Evolutionary conservation across 2,329 filamentous ascomycete species (phyloP), one percentile per base, ranked within the genome.

Genomic region (Stachybotrys echinatus): DNA sequence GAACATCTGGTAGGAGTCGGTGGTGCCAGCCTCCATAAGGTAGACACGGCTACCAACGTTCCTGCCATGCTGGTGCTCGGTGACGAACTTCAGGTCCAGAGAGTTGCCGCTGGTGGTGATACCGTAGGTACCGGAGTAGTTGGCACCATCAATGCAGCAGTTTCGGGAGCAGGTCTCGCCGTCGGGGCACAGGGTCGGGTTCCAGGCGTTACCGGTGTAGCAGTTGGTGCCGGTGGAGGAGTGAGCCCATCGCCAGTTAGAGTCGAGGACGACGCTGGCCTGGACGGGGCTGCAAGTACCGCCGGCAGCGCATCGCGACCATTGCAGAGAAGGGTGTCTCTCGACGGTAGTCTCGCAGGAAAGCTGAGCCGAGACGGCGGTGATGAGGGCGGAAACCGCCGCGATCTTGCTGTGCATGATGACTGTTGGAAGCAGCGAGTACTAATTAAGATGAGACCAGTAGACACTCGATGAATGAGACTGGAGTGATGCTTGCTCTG

Each of bases 1-100:
- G 69, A 87, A 81, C 59, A 77, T 74, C 67, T 85, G 69, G 65
- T 88, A 88, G 51, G 76, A 76, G 55, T 69, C 73, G 42, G 81
- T 76, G 48, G 72, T 37, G 40, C 17, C 40, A 43, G 40, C 69
- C 54, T 76, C 75, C 71, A 87, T 77, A 52, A 87, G 73, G 65
- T 85, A 88, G 39, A 83, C 66, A 55, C 84, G 77, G 43, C 79
- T 67, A 39, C 73, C 73, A 49, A 76, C 58, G 61, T 76, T 76
- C 56, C 63, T 68, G 19, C 61, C 64, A 64, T 69, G 70, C 45
- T 56, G 54, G 61, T 71, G 68, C 58, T 75, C 71, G 54, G 77
- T 81, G 55, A 81, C 76, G 58, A 82, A 80, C 64, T 75, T 75
- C 54, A 82, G 66, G 57, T 66, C 75, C 54, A 83, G 66, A 48